phyloP scores from a whole-genome alignment of 2,329 filamentous ascomycete species.

The Hypoxylon sp. region DNA sequence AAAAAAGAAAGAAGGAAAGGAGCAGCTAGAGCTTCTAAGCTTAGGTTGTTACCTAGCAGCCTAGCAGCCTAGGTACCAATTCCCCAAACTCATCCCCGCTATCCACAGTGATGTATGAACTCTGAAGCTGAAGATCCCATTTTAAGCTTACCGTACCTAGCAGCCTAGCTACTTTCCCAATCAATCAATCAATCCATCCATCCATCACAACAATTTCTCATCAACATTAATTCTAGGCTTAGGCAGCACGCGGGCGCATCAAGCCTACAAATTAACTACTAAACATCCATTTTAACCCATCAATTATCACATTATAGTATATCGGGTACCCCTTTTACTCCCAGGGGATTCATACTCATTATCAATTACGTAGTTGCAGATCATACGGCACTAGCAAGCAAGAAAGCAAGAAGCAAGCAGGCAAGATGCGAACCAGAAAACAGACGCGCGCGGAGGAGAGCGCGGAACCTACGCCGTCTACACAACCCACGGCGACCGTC shows the following conservation, averaged over 20 bases:
- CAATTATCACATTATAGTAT: neutral
- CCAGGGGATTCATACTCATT: neutral
- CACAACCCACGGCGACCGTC: conserved; percentile 34
- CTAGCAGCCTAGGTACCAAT: too few species aligned
- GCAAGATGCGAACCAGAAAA: conserved; percentile 43
- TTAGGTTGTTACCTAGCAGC: too few species aligned
- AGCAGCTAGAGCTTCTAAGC: conserved; percentile 27
- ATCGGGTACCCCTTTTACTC: conserved; percentile 1
- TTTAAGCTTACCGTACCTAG: neutral
- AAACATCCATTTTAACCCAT: neutral
- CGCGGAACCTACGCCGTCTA: conserved; percentile 11
- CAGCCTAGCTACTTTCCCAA: conserved; percentile 4
- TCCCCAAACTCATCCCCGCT: conserved; percentile 21
- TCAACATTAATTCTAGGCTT: conserved; percentile 1
- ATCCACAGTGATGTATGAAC: conserved; percentile 17
- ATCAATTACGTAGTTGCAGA: conserved; percentile 2
- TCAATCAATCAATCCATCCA: neutral
- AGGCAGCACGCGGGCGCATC: conserved; percentile 13
- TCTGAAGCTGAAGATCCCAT: conserved; percentile 6
- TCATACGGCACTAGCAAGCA: neutral
- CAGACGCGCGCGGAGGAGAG: conserved; percentile 39
- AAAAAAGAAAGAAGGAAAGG: conserved; percentile 18
- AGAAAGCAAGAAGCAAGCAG: conserved; percentile 10
- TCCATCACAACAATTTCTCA: conserved; percentile 4
- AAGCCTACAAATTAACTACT: neutral